These are phyloP conservation scores for Brassica carinata DNA, from an alignment of 345 rosid genomes.

Conservation along the genomic window DNA sequence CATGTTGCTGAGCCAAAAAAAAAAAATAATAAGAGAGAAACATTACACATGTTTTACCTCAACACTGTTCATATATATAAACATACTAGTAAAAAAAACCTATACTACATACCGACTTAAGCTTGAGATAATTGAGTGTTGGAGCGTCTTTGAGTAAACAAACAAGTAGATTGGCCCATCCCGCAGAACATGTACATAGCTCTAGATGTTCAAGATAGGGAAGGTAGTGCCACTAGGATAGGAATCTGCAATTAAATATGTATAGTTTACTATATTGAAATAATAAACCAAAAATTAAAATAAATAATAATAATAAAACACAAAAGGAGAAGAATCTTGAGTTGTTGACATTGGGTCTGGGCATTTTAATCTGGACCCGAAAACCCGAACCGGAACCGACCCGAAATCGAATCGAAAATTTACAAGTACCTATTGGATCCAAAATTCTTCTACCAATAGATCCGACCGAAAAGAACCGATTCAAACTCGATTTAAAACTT, in stretches of 20 bases:
- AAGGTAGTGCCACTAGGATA: background rate
- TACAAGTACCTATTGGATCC: too few relatives aligned
- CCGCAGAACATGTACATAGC: background rate
- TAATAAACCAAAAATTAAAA: background rate
- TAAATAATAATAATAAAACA: background rate
- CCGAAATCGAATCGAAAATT: too few relatives aligned
- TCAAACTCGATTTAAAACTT: too few relatives aligned
- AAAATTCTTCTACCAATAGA: too few relatives aligned
- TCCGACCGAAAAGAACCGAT: too few relatives aligned
- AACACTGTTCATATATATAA: background rate
- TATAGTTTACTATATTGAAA: background rate
- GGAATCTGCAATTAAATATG: background rate
- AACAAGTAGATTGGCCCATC: background rate
- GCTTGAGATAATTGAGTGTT: background rate
- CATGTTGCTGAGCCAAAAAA: constrained; percentile 10
- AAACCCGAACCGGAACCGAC: too few relatives aligned
- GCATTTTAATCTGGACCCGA: too few relatives aligned
- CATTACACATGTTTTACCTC: background rate
- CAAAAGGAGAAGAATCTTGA: background rate
- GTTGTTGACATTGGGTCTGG: background rate
- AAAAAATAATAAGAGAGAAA: background rate
- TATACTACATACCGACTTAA: background rate
- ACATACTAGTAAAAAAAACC: background rate
- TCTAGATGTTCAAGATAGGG: background rate
- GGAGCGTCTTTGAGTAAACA: background rate